Conservation (phyloP, 73 alveolate genomes). For the Urostyla sp. region DNA sequence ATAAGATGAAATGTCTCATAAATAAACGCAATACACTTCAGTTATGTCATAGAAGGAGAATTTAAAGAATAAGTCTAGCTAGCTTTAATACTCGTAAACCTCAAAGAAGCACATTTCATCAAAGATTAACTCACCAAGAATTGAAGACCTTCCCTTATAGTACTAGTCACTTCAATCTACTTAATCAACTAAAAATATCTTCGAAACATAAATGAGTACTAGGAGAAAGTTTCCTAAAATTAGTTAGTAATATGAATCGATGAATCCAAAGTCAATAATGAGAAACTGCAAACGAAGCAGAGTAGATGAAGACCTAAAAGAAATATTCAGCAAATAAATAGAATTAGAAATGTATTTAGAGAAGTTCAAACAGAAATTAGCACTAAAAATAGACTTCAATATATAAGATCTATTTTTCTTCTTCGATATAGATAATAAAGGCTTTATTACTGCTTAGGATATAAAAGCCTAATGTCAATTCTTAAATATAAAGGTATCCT, state of each 20-base stretch:
- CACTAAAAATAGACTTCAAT: slow-evolving; percentile 40
- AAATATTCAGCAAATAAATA: not conserved
- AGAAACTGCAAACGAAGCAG: slow-evolving; percentile 6
- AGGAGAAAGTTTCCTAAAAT: slow-evolving; percentile 1
- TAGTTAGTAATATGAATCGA: not conserved
- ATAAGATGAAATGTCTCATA: not conserved
- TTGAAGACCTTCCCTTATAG: not conserved
- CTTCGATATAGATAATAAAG: slow-evolving; percentile 14
- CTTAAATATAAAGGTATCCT: not conserved
- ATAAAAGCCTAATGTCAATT: not conserved
- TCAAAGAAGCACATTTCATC: not conserved
- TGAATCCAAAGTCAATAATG: slow-evolving; percentile 36
- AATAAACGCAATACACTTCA: not conserved
- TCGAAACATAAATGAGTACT: not conserved
- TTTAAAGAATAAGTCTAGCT: not conserved
- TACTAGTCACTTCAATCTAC: not conserved
- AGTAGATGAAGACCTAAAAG: not conserved
- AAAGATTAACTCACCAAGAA: not conserved
- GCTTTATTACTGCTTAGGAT: slow-evolving; percentile 14
- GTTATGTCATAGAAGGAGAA: not conserved
- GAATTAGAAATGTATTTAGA: slow-evolving; percentile 35
- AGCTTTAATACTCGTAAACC: not conserved
- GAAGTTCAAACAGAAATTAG: slow-evolving; percentile 21
- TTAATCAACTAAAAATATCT: not conserved
- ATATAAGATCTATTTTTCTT: slow-evolving; percentile 29